Evolutionary conservation across 2,329 filamentous ascomycete genomes (phyloP), one percentile per base, ranked within the genome.

Genomic region (Sporothrix brunneoviolacea): DNA sequence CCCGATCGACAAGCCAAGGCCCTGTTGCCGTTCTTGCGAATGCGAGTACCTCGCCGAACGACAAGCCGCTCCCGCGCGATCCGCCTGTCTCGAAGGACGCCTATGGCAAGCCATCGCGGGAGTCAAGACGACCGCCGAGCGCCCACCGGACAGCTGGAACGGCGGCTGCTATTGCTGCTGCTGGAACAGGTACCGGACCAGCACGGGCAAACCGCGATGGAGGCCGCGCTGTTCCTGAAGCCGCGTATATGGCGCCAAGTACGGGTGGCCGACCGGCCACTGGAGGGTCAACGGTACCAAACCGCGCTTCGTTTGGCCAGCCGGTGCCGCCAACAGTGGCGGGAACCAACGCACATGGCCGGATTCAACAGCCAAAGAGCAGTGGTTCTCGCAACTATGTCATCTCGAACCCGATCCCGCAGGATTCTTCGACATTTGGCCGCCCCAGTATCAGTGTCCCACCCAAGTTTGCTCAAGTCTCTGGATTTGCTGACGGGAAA

Each of bases 271-370:
- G 91, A 44, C 91, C 91, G 13, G 81, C 81, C 50, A 97, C 91
- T 10, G 86, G 88, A 51, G 88, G 86, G 44, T 93, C 90, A 3
- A 82, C 91, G 74, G 62, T 60, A 33, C 64, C 64, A 63, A 70
- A 63, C 58, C 81, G 86, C 57, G 77, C 86, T 65, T 85, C 87
- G 52, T 96, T 97, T 65, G 88, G 88, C 57, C 88, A 94, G 67
- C 93, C 91, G 43, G 84, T 84, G 40, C 88, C 89, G 50, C 91
- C 93, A 27, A 82, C 89, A 42, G 84, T 96, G 54, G 90, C 90
- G 43, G 84, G 86, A 59, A 93, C 90, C 47, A 95, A 93, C 66
- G 90, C 80, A 4, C 87, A 95, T 65, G 91, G 90, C 56, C 86
- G 86, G 56, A 89, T 97, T 60, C 87, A 93, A 57, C 91, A 95